phyloP scores from a whole-genome alignment of 257 asterid species.

The Marsdenia floribunda region DNA sequence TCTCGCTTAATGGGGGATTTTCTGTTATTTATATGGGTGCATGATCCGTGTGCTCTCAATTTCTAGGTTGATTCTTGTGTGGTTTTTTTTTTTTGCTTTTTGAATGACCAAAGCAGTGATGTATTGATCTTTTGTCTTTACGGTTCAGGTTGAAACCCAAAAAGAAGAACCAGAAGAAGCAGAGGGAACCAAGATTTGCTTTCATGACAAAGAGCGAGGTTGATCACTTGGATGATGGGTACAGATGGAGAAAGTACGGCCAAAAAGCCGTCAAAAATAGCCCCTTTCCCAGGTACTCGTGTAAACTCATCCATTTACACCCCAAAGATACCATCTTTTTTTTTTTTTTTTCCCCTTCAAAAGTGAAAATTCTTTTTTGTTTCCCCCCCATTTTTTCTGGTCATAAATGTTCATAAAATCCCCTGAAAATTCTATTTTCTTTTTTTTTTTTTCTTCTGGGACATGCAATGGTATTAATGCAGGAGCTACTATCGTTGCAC shows the following conservation, averaged over 20 bases:
- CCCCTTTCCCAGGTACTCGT: constrained; percentile 77
- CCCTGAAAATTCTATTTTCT: no score
- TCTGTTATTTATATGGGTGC: constrained; percentile 18
- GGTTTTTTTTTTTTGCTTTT: constrained; percentile 3
- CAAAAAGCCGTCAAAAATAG: constrained; percentile 93
- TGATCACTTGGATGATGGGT: constrained; percentile 93
- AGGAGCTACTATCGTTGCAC: constrained; percentile 99
- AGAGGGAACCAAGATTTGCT: constrained; percentile 81
- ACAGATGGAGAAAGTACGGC: constrained; percentile 95
- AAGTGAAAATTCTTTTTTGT: no score
- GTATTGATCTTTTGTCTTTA: not conserved
- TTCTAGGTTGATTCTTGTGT: not conserved
- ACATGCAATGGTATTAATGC: constrained; percentile 2
- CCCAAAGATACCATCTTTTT: not conserved
- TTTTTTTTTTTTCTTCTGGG: not conserved
- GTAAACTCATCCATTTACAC: not conserved
- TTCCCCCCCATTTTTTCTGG: not conserved
- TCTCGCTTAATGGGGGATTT: not conserved
- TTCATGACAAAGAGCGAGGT: constrained; percentile 91
- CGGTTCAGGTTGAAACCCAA: constrained; percentile 53
- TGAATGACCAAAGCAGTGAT: constrained; percentile 4
- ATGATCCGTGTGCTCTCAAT: constrained; percentile 9
- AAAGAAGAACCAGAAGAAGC: constrained; percentile 68
- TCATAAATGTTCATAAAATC: no score
- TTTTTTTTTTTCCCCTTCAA: not conserved